A percentile compares a stretch with the other conserved stretches of the same genome.
These are phyloP conservation scores for Zasmidium citrigriseum DNA, from an alignment of 2,329 filamentous ascomycete species.

Conservation along the genomic window DNA sequence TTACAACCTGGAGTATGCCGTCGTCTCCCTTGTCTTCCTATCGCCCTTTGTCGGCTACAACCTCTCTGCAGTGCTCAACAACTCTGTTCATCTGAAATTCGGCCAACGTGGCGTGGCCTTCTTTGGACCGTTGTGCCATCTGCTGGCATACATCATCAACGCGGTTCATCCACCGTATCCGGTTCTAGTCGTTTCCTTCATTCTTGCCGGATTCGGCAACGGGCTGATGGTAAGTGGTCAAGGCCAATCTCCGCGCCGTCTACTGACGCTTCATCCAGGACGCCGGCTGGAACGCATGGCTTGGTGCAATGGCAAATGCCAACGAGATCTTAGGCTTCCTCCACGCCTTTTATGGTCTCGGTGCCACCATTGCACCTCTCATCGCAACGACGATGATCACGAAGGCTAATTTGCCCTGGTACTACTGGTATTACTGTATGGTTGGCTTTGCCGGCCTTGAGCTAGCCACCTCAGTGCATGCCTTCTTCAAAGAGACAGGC, in stretches of 20 bases:
- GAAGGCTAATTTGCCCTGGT: conserved; percentile 65
- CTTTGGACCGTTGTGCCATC: conserved; percentile 62
- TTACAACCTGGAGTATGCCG: conserved; percentile 62
- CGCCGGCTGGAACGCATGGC: conserved; percentile 62
- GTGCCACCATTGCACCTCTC: conserved; percentile 68
- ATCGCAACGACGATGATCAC: conserved; percentile 74
- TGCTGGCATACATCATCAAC: conserved; percentile 66
- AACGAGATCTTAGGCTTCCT: conserved; percentile 64
- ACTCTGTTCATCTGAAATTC: conserved; percentile 61
- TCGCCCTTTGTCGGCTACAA: conserved; percentile 68
- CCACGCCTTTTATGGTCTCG: conserved; percentile 71
- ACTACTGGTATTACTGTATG: conserved; percentile 75
- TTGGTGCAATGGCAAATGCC: conserved; percentile 71
- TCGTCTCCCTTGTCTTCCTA: conserved; percentile 68
- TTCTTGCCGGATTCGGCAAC: conserved; percentile 70
- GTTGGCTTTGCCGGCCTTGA: conserved; percentile 61
- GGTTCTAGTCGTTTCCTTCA: conserved; percentile 64
- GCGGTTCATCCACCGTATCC: conserved; percentile 70
- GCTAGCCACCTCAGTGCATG: conserved; percentile 49
- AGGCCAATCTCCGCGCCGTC: too few relatives aligned
- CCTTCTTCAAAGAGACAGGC: conserved; percentile 67
- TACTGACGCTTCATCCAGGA: too few relatives aligned
- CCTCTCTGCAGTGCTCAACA: conserved; percentile 64
- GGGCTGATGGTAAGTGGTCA: too few relatives aligned
- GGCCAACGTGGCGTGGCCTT: conserved; percentile 73